phyloP scores from a whole-genome alignment of 768 basidiomycete species.

The Naganishia kalamii region DNA sequence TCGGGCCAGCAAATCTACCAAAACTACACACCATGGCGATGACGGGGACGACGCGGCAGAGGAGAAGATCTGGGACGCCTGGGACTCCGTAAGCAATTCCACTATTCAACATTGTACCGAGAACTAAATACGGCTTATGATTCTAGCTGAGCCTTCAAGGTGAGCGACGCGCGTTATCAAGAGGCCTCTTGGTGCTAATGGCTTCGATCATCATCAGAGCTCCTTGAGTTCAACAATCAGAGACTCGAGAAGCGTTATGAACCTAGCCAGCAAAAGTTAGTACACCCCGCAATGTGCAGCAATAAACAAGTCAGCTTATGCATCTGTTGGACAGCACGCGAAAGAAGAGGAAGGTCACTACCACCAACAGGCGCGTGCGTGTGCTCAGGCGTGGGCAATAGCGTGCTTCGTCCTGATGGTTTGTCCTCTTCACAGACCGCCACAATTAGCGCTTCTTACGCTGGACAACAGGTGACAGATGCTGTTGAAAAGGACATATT shows the following conservation, averaged over 20 bases:
- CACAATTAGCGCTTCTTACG: slow-evolving; percentile 48
- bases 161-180: neutral
- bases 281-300: neutral
- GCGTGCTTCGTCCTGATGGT: no score
- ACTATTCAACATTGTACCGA: no score
- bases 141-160: slow-evolving; percentile 12
- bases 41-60: slow-evolving; percentile 55
- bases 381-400: neutral
- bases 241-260: slow-evolving; percentile 15
- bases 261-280: slow-evolving; percentile 13
- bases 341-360: slow-evolving; percentile 21
- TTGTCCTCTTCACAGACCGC: slow-evolving; percentile 26
- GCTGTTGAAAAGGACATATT: slow-evolving; percentile 61
- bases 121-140: no score
- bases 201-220: neutral
- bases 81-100: slow-evolving; percentile 34
- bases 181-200: neutral
- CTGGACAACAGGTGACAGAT: slow-evolving; percentile 57
- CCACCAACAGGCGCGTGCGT: slow-evolving; percentile 9
- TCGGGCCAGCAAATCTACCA: neutral
- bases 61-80: slow-evolving; percentile 51
- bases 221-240: slow-evolving; percentile 20
- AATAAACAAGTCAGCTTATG: no score
- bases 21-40: slow-evolving; percentile 58
- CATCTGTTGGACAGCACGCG: neutral